Evolutionary conservation across 352 stramenopile species (phyloP).

Genomic region (Globisporangium mamillatum): DNA sequence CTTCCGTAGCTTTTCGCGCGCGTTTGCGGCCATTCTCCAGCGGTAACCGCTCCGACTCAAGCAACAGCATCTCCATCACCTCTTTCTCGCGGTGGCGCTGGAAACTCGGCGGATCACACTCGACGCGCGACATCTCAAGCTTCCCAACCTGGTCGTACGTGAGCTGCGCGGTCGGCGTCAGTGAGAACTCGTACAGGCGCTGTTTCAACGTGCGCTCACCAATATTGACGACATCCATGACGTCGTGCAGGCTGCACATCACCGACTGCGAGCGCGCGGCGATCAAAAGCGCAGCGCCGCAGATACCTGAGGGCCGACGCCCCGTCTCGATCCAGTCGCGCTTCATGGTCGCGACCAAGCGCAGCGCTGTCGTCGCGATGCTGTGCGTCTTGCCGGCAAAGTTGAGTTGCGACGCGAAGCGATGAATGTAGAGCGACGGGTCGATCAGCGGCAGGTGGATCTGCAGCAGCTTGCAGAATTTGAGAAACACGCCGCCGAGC

Average conservation of each 20-base stretch:
- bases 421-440: constrained; percentile 97
- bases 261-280: constrained; percentile 95
- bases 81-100: constrained; percentile 85
- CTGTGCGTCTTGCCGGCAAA: constrained; percentile 92
- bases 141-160: constrained; percentile 95
- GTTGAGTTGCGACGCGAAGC: constrained; percentile 98
- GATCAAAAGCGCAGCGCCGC: constrained; percentile 96
- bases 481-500: constrained; percentile 84
- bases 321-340: constrained; percentile 99
- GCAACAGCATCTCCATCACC: constrained; percentile 88
- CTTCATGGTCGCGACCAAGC: constrained; percentile 97
- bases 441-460: constrained; percentile 98
- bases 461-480: constrained; percentile 92
- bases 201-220: constrained; percentile 95
- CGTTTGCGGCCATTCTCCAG: constrained; percentile 42
- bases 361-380: constrained; percentile 94
- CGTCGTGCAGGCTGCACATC: constrained; percentile 80
- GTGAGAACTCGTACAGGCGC: constrained; percentile 96
- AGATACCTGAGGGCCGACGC: constrained; percentile 95
- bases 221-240: constrained; percentile 94
- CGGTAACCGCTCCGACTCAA: constrained; percentile 71
- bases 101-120: constrained; percentile 88
- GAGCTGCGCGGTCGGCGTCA: constrained; percentile 92
- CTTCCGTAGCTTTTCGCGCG: constrained; percentile 24
- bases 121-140: constrained; percentile 82